Conservation (phyloP, 352 stramenopile species). For the Phytophthora agathidicida region DNA sequence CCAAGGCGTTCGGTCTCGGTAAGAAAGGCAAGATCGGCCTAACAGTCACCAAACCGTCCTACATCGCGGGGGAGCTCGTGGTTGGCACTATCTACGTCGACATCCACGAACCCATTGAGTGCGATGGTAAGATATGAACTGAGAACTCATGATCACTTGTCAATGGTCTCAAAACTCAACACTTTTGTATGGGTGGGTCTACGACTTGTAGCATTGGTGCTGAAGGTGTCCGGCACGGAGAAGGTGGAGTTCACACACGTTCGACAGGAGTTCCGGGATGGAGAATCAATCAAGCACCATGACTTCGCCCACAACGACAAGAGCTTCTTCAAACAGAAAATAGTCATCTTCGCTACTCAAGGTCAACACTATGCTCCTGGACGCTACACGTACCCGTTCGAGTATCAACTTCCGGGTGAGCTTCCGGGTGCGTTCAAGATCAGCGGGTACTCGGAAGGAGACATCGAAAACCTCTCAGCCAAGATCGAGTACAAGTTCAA, state of each 20-base stretch:
- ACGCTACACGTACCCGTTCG: constrained; percentile 69
- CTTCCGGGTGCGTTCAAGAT: constrained; percentile 66
- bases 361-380: constrained; percentile 41
- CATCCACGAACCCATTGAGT: constrained; percentile 62
- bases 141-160: no score
- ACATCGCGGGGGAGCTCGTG: constrained; percentile 67
- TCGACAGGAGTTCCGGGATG: constrained; percentile 29
- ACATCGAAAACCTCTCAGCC: constrained; percentile 49
- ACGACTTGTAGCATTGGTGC: constrained; percentile 51
- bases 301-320: constrained; percentile 43
- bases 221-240: constrained; percentile 72
- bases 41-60: constrained; percentile 56
- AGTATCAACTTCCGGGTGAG: constrained; percentile 59
- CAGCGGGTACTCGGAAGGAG: constrained; percentile 47
- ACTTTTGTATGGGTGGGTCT: no score
- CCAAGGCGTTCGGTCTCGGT: constrained; percentile 53
- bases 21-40: constrained; percentile 74
- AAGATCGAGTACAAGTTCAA: constrained; percentile 86
- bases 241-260: constrained; percentile 61
- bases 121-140: constrained; percentile 65
- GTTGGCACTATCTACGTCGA: constrained; percentile 59
- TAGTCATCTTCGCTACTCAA: constrained; percentile 56
- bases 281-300: constrained; percentile 31
- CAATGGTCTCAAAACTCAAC: background rate
- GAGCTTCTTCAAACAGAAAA: constrained; percentile 77